These are phyloP conservation scores for Neoconidiobolus thromboides DNA, from an alignment of 371 early-diverging fungal species.

Conservation along the genomic window DNA sequence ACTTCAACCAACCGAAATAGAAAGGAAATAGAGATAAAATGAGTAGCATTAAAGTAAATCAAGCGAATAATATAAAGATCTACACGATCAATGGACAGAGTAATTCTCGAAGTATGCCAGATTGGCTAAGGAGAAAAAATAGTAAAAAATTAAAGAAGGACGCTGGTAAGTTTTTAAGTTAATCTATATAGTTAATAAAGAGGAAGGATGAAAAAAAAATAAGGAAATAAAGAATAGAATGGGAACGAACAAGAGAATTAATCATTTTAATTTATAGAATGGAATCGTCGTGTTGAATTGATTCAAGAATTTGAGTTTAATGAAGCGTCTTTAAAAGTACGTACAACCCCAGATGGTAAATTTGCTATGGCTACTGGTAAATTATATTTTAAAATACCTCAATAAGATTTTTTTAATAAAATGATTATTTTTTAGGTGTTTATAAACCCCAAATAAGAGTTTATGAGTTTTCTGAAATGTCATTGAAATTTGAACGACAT, in stretches of 20 bases:
- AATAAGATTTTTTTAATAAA: too few species aligned
- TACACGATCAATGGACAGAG: slow-evolving; percentile 79
- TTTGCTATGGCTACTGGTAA: slow-evolving; percentile 77
- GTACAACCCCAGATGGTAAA: slow-evolving; percentile 70
- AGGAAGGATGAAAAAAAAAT: too few species aligned
- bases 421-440: slow-evolving; percentile 15
- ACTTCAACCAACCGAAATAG: too few species aligned
- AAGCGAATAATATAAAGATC: slow-evolving; percentile 74
- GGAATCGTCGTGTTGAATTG: slow-evolving; percentile 72
- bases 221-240: too few species aligned
- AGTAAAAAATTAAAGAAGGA: slow-evolving; percentile 73
- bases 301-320: slow-evolving; percentile 97
- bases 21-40: neutral
- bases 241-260: too few species aligned
- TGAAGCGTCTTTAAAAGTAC: slow-evolving; percentile 77
- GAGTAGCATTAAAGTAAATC: slow-evolving; percentile 25
- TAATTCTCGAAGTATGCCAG: slow-evolving; percentile 70
- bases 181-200: too few species aligned
- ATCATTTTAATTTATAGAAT: slow-evolving; percentile 28
- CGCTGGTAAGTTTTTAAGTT: slow-evolving; percentile 29
- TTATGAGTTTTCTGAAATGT: slow-evolving; percentile 78
- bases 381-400: too few species aligned
- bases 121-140: slow-evolving; percentile 79
- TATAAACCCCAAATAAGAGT: slow-evolving; percentile 97
- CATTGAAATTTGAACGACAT: slow-evolving; percentile 97